Conservation (phyloP, 345 rosid species). For the Cardiospermum halicacabum region DNA sequence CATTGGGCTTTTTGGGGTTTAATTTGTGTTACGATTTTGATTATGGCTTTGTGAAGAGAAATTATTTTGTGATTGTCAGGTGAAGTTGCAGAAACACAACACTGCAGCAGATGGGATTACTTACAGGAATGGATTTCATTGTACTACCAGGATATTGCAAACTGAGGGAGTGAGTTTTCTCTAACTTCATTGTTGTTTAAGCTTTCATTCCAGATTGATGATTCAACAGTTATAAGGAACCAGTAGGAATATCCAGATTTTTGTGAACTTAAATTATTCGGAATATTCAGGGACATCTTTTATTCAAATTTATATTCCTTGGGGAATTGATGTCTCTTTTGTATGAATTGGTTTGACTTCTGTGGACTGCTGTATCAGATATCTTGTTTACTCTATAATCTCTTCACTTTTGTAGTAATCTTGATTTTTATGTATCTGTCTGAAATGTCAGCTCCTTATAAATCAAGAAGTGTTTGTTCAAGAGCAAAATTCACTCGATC, state of each 20-base stretch:
- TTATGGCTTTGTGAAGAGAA: not conserved
- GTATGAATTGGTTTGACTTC: not conserved
- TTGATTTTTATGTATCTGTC: not conserved
- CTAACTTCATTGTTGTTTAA: not conserved
- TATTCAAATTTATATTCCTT: too few relatives aligned
- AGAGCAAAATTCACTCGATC: not conserved
- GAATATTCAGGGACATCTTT: too few relatives aligned
- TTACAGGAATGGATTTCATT: conserved; percentile 81
- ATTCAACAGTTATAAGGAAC: not conserved
- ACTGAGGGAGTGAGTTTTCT: conserved; percentile 66
- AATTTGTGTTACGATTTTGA: not conserved
- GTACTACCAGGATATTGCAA: conserved; percentile 67
- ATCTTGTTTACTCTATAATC: not conserved
- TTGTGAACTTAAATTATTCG: too few relatives aligned
- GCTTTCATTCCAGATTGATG: not conserved
- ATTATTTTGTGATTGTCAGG: conserved; percentile 33
- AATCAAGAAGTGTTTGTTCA: not conserved
- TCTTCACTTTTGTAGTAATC: not conserved
- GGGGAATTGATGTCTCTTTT: not conserved
- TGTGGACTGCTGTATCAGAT: not conserved
- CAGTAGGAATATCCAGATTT: too few relatives aligned
- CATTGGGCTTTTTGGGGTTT: not conserved
- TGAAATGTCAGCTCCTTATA: not conserved
- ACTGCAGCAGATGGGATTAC: conserved; percentile 68
- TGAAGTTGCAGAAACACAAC: conserved; percentile 89